Base-by-base conservation (phyloP, 176 grass and related monocot genomes). In the Microstegium vimineum region DNA sequence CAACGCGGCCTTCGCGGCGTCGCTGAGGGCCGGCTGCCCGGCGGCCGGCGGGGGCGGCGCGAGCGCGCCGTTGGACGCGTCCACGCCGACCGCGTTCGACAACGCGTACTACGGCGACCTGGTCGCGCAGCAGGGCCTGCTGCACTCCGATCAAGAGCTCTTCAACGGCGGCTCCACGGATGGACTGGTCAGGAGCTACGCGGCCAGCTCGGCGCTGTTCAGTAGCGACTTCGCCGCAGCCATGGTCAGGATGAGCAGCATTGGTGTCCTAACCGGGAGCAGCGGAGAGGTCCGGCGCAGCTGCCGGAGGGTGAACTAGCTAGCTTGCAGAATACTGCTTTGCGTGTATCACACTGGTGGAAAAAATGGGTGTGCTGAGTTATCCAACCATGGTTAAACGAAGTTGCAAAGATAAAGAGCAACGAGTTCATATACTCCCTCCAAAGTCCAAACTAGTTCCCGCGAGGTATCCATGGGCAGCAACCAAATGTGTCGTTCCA, bases 81-180 rank as follows among this genome's bases (percentile, higher is more conserved):
- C 72, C 47, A 90, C 66, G n/a, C 80, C 89, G 69, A 61, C 37
- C 40, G 18, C 26, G 43, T 90, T 90, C 61, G 89, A 80, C 86
- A 89, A 80, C 45, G 40, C 69, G 12, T 92, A 88, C 73, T 86
- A 92, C 47, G 28, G 75, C 43, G 77, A 89, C 43, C 86, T 92
- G 77, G 56, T 89, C 22, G 35, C 36, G 51, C 73, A 47, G 69
- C 83, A 62, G 13, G 90, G 90, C 8, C 37, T 92, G 49, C 69
- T 92, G 71, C 82, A 83, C 77, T 86, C 90, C 41, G 90, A 92
- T 47, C 90, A 88, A 69, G 42, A 82, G 64, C 69, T 92, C 71
- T 89, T 86, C 61, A 83, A 52, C 26, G 86, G 90, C 57, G 86
- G 83, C 38, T 81, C 74, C 27, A 82, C 73, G 73, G 86, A 89